Base-by-base conservation (phyloP, 768 basidiomycete species). In the Podaxis sp. region DNA sequence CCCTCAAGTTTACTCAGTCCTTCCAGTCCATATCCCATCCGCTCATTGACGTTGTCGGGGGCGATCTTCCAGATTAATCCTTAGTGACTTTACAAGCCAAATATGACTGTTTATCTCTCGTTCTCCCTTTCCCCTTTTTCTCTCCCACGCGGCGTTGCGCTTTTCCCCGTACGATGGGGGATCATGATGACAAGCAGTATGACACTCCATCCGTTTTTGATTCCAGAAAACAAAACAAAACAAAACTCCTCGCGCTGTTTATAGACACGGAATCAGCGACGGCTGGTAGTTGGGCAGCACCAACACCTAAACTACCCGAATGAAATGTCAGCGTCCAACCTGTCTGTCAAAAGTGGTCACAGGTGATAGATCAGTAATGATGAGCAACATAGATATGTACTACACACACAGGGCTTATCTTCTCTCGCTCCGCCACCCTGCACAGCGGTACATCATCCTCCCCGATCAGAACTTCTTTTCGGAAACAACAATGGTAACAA, bases 381-480 rank as follows among this genome's bases (percentile, higher is more conserved):
- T 38, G 55, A 38, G 16, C 14, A 13, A 42, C 35, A 46, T 56
- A 25, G 16, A 56, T 38, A 56, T 13, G 25, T 11, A 47, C 5
- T 35, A 28, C 44, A 56, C 47, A n/a, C 16, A 46, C 9, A 28
- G 27, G 42, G 55, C 18, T 23, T 40, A 35, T 10, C 25, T 42
- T 53, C 38, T 28, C 50, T 52, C 42, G 18, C 50, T 35, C 58
- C 27, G 13, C 27, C 23, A 25, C 50, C 50, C 58, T 53, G 50
- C 27, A 51, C 50, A 51, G 32, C 28, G 50, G 50, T 53, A 44
- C 50, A 55, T 38, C n/a, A 18, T 56, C 46, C 25, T 68, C 74
- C 73, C 73, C 74, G 74, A 76, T 77, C 76, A 76, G 76, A 77
- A 73, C 68, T 77, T 76, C 74, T 73, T 71, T 74, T 71, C 72